Conservation (phyloP, 768 basidiomycete genomes). For the Tricholomella constricta region DNA sequence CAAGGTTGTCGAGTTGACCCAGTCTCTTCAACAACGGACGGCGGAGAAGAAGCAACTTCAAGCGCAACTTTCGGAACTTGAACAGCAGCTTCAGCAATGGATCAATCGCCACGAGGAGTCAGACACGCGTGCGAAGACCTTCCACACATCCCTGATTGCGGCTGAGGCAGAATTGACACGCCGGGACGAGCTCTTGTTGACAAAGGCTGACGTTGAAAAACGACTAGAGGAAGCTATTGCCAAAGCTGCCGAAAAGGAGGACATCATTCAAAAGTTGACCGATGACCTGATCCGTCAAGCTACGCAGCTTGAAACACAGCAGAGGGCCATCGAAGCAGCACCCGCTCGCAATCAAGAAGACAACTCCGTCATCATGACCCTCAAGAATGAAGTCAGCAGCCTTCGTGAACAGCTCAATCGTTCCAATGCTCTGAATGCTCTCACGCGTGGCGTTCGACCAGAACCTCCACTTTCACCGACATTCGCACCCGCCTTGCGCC, state of each 20-base stretch:
- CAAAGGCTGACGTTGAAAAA: constrained; percentile 80
- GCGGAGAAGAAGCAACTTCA: constrained; percentile 89
- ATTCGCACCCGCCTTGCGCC: constrained; percentile 77
- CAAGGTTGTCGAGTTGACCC: constrained; percentile 98
- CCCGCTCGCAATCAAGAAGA: constrained; percentile 79
- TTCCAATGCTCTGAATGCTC: constrained; percentile 86
- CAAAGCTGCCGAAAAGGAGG: constrained; percentile 82
- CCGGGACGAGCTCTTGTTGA: constrained; percentile 70
- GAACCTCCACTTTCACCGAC: constrained; percentile 83
- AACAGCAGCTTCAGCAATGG: constrained; percentile 87
- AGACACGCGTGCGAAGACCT: constrained; percentile 70
- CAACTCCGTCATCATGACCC: constrained; percentile 78
- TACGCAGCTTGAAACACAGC: constrained; percentile 73
- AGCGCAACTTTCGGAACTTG: constrained; percentile 71
- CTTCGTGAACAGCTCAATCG: constrained; percentile 96
- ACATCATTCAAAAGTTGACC: constrained; percentile 76
- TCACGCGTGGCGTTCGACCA: constrained; percentile 71
- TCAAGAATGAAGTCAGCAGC: constrained; percentile 90
- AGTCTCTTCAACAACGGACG: constrained; percentile 86
- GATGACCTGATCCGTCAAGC: constrained; percentile 76
- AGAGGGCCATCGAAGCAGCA: constrained; percentile 64
- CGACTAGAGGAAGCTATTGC: constrained; percentile 76
- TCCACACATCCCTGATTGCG: constrained; percentile 67
- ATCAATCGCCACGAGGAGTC: constrained; percentile 86
- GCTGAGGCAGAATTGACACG: constrained; percentile 72